A percentile compares a stretch with the other conserved stretches of the same genome.
Conservation (phyloP, 495 filamentous ascomycete genomes). For the Hypomontagnella submonticulosa region DNA sequence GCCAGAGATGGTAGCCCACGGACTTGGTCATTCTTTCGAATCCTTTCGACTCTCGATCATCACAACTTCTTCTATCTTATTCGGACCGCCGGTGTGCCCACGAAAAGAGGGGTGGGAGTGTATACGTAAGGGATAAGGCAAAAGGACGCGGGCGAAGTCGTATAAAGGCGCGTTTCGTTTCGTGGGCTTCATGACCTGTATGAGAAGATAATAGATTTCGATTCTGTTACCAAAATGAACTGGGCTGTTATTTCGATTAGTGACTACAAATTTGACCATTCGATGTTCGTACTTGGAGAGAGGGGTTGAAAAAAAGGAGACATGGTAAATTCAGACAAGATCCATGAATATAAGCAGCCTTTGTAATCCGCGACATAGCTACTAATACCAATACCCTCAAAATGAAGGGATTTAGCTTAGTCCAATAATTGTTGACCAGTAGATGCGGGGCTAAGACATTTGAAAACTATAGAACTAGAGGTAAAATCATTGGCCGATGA, state of each 20-base stretch:
- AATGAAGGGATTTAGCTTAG: no score
- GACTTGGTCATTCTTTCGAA: conserved; percentile 14
- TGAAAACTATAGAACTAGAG: no score
- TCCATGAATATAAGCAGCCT: no score
- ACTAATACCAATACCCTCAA: no score
- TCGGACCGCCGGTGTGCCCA: conserved; percentile 2
- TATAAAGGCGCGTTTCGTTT: conserved; percentile 17
- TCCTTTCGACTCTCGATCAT: conserved; percentile 14
- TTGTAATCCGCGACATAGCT: no score
- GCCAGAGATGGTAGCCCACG: conserved; percentile 8
- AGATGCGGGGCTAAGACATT: no score
- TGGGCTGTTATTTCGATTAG: not conserved
- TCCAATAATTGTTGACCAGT: no score
- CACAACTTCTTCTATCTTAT: not conserved
- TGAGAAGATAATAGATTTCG: conserved; percentile 40
- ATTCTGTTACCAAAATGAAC: conserved; percentile 2
- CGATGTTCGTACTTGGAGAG: no score
- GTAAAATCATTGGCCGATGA: not conserved
- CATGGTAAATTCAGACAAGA: no score
- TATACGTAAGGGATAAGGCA: conserved; percentile 26
- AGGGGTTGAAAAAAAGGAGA: no score
- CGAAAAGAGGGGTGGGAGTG: conserved; percentile 16
- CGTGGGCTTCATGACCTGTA: conserved; percentile 39
- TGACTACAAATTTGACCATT: not conserved
- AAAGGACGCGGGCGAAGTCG: conserved; percentile 23